Evolutionary conservation across 495 filamentous ascomycete species (phyloP).

Genomic region (Aspergillus mulundensis): DNA sequence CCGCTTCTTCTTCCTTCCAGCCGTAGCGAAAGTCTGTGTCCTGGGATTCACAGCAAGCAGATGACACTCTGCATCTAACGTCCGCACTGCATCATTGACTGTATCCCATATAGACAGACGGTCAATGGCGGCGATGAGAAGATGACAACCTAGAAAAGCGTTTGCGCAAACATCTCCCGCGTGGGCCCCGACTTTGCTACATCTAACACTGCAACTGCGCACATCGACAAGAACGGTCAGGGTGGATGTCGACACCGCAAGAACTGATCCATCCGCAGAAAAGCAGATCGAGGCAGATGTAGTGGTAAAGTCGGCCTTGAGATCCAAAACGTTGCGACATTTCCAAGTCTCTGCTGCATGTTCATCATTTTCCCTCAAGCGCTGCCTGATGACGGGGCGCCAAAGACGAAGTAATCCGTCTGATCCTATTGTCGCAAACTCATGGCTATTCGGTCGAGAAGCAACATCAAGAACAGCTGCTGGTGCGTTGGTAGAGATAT

Average conservation of each 20-base stretch:
- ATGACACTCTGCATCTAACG: slow-evolving; percentile 16
- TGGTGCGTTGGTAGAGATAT: slow-evolving; percentile 50
- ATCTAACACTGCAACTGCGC: slow-evolving; percentile 29
- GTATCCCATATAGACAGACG: slow-evolving; percentile 42
- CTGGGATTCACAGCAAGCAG: slow-evolving; percentile 36
- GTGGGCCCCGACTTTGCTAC: slow-evolving; percentile 30
- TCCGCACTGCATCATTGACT: slow-evolving; percentile 37
- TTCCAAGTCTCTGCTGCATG: slow-evolving; percentile 65
- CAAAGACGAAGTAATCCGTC: slow-evolving; percentile 76
- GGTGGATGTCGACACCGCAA: slow-evolving; percentile 51
- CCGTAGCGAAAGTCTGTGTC: slow-evolving; percentile 36
- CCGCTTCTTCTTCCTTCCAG: slow-evolving; percentile 25
- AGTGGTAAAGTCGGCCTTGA: slow-evolving; percentile 31
- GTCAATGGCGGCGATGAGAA: slow-evolving; percentile 35
- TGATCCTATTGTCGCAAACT: slow-evolving; percentile 79
- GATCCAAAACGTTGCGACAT: slow-evolving; percentile 56
- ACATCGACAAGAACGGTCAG: slow-evolving; percentile 36
- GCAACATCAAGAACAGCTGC: slow-evolving; percentile 66
- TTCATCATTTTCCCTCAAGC: slow-evolving; percentile 59
- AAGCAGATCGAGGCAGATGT: slow-evolving; percentile 52
- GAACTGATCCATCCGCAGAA: slow-evolving; percentile 81
- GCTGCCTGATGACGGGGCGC: slow-evolving; percentile 61
- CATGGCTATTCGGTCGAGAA: slow-evolving; percentile 57
- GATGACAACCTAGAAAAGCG: slow-evolving; percentile 32
- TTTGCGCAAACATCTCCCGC: slow-evolving; percentile 27